Base-by-base conservation (phyloP, 768 basidiomycete genomes). In the Pulveroboletus sp. region DNA sequence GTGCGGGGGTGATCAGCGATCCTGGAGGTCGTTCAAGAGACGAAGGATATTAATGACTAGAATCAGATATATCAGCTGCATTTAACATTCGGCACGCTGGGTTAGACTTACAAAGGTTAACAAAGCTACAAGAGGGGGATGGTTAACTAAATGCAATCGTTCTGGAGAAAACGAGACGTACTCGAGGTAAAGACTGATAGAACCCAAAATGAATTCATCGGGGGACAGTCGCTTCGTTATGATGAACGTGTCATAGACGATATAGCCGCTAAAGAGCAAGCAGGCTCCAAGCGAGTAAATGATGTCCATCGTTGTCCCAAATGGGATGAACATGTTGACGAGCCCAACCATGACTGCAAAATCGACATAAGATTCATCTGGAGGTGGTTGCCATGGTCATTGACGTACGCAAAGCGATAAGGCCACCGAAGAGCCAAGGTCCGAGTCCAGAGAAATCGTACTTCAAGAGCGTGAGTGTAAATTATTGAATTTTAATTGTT, bases 361-460 rank as follows among this genome's bases (percentile, higher is more conserved):
- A 50, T 20, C 5, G 34, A 37, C 14, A 52, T 56, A 20, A 48
- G 29, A 38, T 42, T 27, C 10, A 37, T 24, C 13, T 44, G 26
- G 40, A 23, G 32, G n/a, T 16, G 1, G 11, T 34, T 30, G 38
- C 13, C 39, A 47, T 17, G 49, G 50, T 22, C 1, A 8, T 29
- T 30, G 34, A 65, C 82, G 22, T 70, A 89, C 88, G 47, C 43
- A 95, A 70, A 7, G 91, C 93, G 53, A 93, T 73, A 47, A 96
- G 76, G 41, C 81, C 86, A 16, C 80, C 90, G 57, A 93, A 94
- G 24, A 97, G 76, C 81, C 86, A 95, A 1, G 94, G 89, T 0
- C 84, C 93, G 74, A 96, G 81, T 45, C 89, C 89, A 12, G 85
- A 86, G 71, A 99, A 97, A 72, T 98, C 94, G 70, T 92, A 96